Percentiles rank a stretch among this genome's conserved stretches.
phyloP scores from a whole-genome alignment of 2,329 filamentous ascomycete species.

The Trichoderma koningii region DNA sequence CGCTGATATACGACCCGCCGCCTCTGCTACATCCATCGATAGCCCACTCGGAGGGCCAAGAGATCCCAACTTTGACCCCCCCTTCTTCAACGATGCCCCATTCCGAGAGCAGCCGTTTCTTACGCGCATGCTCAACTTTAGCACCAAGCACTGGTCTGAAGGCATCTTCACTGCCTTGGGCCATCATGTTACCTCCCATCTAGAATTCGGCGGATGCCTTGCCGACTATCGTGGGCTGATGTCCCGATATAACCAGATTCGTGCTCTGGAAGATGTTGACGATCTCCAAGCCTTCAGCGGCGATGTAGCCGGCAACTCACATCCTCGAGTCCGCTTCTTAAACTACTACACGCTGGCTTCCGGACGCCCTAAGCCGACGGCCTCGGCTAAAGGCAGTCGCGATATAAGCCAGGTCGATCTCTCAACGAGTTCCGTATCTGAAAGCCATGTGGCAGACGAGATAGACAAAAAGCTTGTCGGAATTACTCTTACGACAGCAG shows the following conservation, averaged over 20 bases:
- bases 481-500: background rate
- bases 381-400: conserved; percentile 25
- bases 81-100: conserved; percentile 72
- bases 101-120: conserved; percentile 70
- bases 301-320: conserved; percentile 32
- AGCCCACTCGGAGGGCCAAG: conserved; percentile 33
- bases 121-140: conserved; percentile 70
- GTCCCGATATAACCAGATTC: conserved; percentile 67
- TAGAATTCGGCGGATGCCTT: conserved; percentile 81
- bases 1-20: conserved; percentile 21
- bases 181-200: conserved; percentile 73
- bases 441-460: background rate
- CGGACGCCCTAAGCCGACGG: conserved; percentile 61
- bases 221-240: conserved; percentile 74
- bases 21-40: conserved; percentile 1
- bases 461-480: background rate
- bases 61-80: conserved; percentile 73
- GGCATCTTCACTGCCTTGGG: conserved; percentile 70
- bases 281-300: conserved; percentile 45
- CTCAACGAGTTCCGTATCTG: background rate
- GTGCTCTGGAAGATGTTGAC: conserved; percentile 71
- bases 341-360: conserved; percentile 92
- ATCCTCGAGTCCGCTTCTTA: conserved; percentile 69
- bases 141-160: conserved; percentile 75
- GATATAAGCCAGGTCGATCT: conserved; percentile 19